Base-by-base conservation (phyloP, 2,329 filamentous ascomycete genomes). In the Pseudogymnoascus sp. region DNA sequence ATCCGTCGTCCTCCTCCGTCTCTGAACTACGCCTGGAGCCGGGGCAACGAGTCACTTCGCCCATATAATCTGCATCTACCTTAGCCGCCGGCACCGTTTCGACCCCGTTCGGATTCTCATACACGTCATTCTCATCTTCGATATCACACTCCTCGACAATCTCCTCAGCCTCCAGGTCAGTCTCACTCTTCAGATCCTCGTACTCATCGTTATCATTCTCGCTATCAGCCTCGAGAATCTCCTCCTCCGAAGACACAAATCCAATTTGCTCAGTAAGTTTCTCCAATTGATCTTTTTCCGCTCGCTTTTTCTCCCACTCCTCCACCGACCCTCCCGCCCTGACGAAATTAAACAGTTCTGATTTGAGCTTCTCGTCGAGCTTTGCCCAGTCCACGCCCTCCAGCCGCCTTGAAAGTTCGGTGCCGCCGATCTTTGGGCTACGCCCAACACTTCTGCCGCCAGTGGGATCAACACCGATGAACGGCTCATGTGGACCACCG, bases 41-140 rank as follows among this genome's bases (percentile, higher is more conserved):
- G 4, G 29, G 29, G 29, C 29, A 31, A 31, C 1, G 7, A 31
- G 10, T 31, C 29, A 8, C 29, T 31, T 8, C 10, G 29, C 6
- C 6, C 6, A 6, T 93, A 76, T 89, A 91, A 0, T 89, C 89
- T 70, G 91, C 79, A 0, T 93, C 82, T 29, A 84, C 79, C 81
- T 90, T 86, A n/a, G 89, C 89, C 69, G 16, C 37, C 37, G 6
- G 37, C 14, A 1, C 42, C 14, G 13, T n/a, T 6, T 26, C 24
- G 24, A 3, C 44, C 14, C 13, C 19, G 24, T 29, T 21, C 6
- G 42, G 6, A 24, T 47, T 21, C 21, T 26, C 4, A 24, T 47
- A 42, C 38, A 10, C 38, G 10, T 42, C 16, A 16, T 21, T 19
- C 16, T n/a, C 10, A 42, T 42, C 38, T 7, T 42, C 38, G 8